Evolutionary conservation across 208 protist genomes (phyloP), one percentile per base, ranked within the genome.

Genomic region (Crithidia fasciculata): DNA sequence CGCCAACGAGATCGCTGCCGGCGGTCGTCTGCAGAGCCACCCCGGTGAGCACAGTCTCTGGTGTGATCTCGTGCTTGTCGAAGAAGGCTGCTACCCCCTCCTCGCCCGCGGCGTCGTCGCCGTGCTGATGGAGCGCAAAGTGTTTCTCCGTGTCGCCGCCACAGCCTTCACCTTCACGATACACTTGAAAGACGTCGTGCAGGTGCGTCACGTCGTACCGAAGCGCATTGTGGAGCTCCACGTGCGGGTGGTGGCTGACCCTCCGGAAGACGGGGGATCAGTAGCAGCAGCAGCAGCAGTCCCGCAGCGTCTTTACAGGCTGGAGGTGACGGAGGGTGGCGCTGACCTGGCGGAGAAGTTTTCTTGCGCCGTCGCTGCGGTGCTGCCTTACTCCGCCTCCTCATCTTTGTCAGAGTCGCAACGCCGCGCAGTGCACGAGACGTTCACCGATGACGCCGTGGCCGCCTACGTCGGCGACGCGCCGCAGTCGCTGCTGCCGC

Each of bases 91-190:
- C 73, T 70, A 66, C 50, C 82, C 87, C 0, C 68, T 93, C 2
- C 77, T 66, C 12, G 85, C 81, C 6, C 62, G 80, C 49, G 73
- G 69, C 50, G 79, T 87, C 0, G 78, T 88, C 8, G 54, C 86
- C 5, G 79, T 82, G 16, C 52, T 89, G 28, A 84, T 82, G 12
- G 56, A 63, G 8, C 69, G 76, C 16, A 71, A 86, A 16, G 55
- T 93, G 9, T 43, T 84, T 36, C 61, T 89, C 8, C 85, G 85
- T 5, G 75, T 93, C 5, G 69, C 63, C 7, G 53, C 76, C 9
- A 89, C 88, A 15, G 69, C 73, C 47, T 93, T 93, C 74, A 86
- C 81, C 37, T 75, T 89, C 4, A 80, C 68, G 0, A 55, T 93
- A 0, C 69, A 83, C 56, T 49, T 82, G 39, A 13, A 53, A 2